Percentiles rank a stretch among this genome's conserved stretches.
Conservation (phyloP, 768 basidiomycete species). For the Rhodotorula graminis region DNA sequence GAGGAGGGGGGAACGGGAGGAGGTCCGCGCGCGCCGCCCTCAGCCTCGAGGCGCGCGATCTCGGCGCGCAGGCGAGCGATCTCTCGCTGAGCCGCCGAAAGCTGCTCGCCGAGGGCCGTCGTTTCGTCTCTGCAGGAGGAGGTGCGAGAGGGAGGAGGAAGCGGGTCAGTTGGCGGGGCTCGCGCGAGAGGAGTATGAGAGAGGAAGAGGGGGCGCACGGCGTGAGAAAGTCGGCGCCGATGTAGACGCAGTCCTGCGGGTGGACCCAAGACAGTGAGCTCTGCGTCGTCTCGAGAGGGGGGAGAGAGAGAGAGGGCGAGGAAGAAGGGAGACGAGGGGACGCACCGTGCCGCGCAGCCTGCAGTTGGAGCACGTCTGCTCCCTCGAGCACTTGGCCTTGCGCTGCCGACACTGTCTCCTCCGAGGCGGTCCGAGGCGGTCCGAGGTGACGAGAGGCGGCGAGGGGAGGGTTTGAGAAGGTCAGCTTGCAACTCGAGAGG, state of each 20-base stretch:
- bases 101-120: background rate
- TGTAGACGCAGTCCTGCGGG: conserved; percentile 18
- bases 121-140: background rate
- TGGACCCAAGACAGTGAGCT: no score
- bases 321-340: no score
- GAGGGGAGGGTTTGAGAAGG: background rate
- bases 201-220: background rate
- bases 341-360: conserved; percentile 1
- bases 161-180: no score
- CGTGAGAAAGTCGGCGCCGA: background rate
- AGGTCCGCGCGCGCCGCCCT: background rate
- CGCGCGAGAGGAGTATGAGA: background rate
- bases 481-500: background rate
- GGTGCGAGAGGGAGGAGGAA: no score
- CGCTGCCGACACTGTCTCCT: conserved; percentile 1
- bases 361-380: background rate
- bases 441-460: background rate
- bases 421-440: no score
- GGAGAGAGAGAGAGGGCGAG: no score
- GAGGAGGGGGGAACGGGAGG: background rate
- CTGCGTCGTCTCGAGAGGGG: no score
- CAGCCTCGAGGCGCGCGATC: background rate
- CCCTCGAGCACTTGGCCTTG: conserved; percentile 6
- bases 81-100: background rate
- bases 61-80: background rate